Percentiles rank a stretch among this genome's conserved stretches.
phyloP scores from a whole-genome alignment of 495 filamentous ascomycete genomes.

The Xylaria bambusicola region DNA sequence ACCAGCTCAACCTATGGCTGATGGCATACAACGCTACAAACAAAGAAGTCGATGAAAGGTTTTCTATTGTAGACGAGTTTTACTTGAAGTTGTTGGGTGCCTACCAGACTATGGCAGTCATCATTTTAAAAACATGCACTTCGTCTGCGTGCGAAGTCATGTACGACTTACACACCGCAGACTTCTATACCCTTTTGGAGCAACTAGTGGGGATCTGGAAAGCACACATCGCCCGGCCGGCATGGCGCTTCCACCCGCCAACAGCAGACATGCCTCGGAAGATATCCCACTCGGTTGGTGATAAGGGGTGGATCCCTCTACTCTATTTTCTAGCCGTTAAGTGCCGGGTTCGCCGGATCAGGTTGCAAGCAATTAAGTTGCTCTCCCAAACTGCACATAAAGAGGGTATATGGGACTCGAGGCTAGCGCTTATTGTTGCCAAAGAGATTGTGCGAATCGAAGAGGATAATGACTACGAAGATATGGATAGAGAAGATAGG shows the following conservation, averaged over 20 bases:
- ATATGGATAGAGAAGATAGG: conserved; percentile 19
- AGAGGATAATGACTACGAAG: conserved; percentile 32
- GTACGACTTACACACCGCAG: conserved; percentile 43
- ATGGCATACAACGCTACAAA: conserved; percentile 21
- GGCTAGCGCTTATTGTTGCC: conserved; percentile 28
- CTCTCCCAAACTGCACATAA: conserved; percentile 43
- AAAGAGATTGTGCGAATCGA: conserved; percentile 41
- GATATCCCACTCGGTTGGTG: conserved; percentile 41
- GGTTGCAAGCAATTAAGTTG: conserved; percentile 46
- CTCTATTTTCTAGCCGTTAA: conserved; percentile 58
- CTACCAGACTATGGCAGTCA: conserved; percentile 50
- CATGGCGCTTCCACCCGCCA: conserved; percentile 2
- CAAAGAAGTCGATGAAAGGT: not conserved
- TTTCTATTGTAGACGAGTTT: conserved; percentile 11
- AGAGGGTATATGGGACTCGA: conserved; percentile 54
- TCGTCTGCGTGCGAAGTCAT: conserved; percentile 35
- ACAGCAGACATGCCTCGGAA: conserved; percentile 14
- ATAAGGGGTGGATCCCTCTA: conserved; percentile 53
- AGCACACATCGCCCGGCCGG: conserved; percentile 7
- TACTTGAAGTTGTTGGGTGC: conserved; percentile 37
- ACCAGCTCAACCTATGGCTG: conserved; percentile 30
- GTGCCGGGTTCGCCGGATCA: conserved; percentile 52
- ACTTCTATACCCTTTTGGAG: conserved; percentile 42
- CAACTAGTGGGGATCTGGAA: conserved; percentile 34
- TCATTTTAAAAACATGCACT: conserved; percentile 49